Base-by-base conservation (phyloP, 2,329 filamentous ascomycete genomes). In the Aspergillus eucalypticola region DNA sequence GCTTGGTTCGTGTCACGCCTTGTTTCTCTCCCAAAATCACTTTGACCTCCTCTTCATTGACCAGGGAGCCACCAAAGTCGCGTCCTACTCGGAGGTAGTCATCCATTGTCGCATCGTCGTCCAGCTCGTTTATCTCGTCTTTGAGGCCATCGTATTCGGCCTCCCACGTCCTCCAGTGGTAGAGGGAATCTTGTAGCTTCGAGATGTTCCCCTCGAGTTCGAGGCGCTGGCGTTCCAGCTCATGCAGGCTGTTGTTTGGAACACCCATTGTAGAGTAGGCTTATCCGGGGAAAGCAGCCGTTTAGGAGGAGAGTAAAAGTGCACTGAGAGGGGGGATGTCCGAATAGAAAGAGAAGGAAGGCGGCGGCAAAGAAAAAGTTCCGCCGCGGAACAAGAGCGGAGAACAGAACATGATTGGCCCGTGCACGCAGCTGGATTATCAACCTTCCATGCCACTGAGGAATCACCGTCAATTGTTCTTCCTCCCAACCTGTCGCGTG, bases 121-220 rank as follows among this genome's bases (percentile, higher is more conserved):
- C 74, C 25, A 88, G 73, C 3, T 79, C 81, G 55, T 86, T 78
- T 29, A 98, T 84, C 69, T 96, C 91, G 73, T 96, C 91, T 73
- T 90, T 92, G 63, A 98, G 83, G 23, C 88, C 86, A 72, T 96
- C 91, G 75, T 98, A 98, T 74, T 98, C 94, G 51, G 90, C 87
- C 73, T 96, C 93, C 86, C 91, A 96, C 57, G 88, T 88, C 65
- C 91, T 90, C 94, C 94, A 99, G 78, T 96, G 89, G 63, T 88
- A 87, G 56, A 98, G 83, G 6, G 90, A 88, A 69, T 89, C 86
- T 58, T 86, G 86, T 19, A 98, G 84, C 73, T 91, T 87, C 53
- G 83, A 79, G 50, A 96, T 84, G 65, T 89, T 92, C 39, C 87
- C 84, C 75, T 96, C 91, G 7, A 98, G 87, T 62, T 88, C 83